Base-by-base conservation (phyloP, 139 green algal species). In the Micromonas commoda region DNA sequence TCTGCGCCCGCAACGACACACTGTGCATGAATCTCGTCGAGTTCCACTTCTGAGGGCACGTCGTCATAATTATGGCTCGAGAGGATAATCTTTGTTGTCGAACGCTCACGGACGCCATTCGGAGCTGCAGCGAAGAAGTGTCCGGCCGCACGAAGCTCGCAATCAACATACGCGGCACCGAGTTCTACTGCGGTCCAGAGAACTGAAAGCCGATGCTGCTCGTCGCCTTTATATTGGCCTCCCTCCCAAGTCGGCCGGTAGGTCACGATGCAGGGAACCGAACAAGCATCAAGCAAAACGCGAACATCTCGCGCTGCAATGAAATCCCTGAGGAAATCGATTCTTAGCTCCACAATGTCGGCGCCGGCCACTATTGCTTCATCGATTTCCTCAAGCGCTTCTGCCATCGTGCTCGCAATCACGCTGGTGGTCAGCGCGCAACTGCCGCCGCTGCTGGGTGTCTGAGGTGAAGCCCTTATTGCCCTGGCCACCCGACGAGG, bases 211-310 rank as follows among this genome's bases (percentile, higher is more conserved):
- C 82, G 68, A 21, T 29, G 23, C 33, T 84, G 79, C 1, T 99
- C 95, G 0, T 85, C 69, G 0, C 93, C 95, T 1, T 86, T 69
- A 66, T 96, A 97, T 53, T 93, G 86, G 51, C 95, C 94, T 23
- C 92, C 91, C 75, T 98, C 94, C 93, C 94, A 98, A 0, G 61
- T 80, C 0, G 94, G 91, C 0, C 94, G 82, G 81, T 88, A 94
- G 0, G 94, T 97, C 6, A 95, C 88, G 29, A 97, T 94, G 70
- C 84, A 87, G 0, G 90, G 91, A 65, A 94, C 78, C 5, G 77
- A 65, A 81, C 88, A 91, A 4, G 71, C 60, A 1, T 77, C 24
- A 71, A 95, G 75, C 38, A 97, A 81, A 3, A 2, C 54, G n/a
- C 86, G 45, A 26, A 97, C 61, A 71, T 93, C 84, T 3, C 28